Percentiles rank a stretch among this genome's conserved stretches.
These are phyloP conservation scores for Thielaviopsis populi DNA, from an alignment of 2,329 filamentous ascomycete species.

Conservation along the genomic window DNA sequence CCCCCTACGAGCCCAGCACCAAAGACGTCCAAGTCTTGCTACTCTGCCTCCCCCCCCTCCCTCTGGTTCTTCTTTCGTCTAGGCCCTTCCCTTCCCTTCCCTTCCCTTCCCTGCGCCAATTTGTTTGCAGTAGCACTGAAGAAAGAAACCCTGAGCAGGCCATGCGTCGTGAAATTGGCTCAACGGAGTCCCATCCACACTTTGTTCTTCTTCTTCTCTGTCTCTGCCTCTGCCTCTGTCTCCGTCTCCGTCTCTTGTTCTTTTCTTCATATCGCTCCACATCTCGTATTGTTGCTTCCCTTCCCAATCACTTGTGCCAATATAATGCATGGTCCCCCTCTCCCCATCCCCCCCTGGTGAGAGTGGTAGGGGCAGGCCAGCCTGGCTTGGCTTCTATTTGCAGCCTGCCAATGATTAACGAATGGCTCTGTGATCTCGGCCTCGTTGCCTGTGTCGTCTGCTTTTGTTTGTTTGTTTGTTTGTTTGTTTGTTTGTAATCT, in stretches of 20 bases:
- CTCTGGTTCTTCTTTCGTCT: neutral
- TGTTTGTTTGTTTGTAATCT: neutral
- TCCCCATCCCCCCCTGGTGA: no score
- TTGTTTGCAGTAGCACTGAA: conserved; percentile 2
- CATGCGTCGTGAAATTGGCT: conserved; percentile 3
- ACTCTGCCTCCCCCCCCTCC: neutral
- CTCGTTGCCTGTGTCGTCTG: neutral
- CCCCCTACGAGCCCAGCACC: neutral
- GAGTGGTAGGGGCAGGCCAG: no score
- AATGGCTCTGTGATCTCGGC: neutral
- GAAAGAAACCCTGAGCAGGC: neutral
- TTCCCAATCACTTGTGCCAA: neutral
- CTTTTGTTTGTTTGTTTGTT: neutral
- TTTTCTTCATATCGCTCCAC: neutral
- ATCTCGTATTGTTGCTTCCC: neutral
- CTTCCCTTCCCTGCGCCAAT: neutral
- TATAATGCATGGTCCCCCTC: neutral
- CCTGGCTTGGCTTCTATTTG: neutral
- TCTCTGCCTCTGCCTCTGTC: neutral
- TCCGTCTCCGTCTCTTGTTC: neutral
- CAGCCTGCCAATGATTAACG: neutral
- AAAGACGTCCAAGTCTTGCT: neutral
- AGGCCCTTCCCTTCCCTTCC: neutral
- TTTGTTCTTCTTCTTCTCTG: neutral
- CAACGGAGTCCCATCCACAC: neutral